Percentiles rank a stretch among this genome's conserved stretches.
These are phyloP conservation scores for Russula sp. DNA, from an alignment of 768 basidiomycete genomes.

Conservation along the genomic window DNA sequence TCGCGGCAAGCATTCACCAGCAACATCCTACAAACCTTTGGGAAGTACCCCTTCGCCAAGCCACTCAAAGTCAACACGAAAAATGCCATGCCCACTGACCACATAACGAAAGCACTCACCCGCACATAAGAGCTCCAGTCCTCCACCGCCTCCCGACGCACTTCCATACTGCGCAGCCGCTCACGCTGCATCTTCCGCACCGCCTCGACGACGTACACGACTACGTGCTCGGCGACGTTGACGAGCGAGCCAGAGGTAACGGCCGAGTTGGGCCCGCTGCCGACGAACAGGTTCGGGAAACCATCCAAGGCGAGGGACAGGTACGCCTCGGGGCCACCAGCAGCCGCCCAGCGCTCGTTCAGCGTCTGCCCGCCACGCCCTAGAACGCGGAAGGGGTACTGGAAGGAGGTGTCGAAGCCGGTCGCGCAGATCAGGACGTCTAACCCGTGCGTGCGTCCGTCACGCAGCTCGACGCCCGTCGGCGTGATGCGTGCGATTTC, in stretches of 20 bases:
- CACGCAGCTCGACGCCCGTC: conserved; percentile 48
- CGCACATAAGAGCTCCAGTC: conserved; percentile 58
- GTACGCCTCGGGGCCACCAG: conserved; percentile 34
- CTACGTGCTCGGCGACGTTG: conserved; percentile 46
- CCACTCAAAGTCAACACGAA: not conserved
- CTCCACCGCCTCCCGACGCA: conserved; percentile 48
- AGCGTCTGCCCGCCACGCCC: conserved; percentile 47
- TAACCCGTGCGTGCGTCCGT: conserved; percentile 47
- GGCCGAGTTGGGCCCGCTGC: conserved; percentile 48
- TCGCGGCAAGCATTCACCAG: not conserved
- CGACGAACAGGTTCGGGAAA: conserved; percentile 64
- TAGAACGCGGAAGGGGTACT: conserved; percentile 43
- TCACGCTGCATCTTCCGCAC: conserved; percentile 57
- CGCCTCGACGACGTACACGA: conserved; percentile 49
- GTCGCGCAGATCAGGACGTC: conserved; percentile 58
- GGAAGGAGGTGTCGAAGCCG: conserved; percentile 49
- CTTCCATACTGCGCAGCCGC: conserved; percentile 52
- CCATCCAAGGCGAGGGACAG: conserved; percentile 51
- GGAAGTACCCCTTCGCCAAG: conserved; percentile 39
- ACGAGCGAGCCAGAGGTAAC: conserved; percentile 52
- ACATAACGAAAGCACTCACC: conserved; percentile 27
- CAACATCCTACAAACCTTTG: conserved; percentile 29
- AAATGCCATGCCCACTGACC: not conserved
- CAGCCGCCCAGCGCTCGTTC: conserved; percentile 38
- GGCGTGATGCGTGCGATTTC: conserved; percentile 45